phyloP scores from a whole-genome alignment of 345 rosid genomes.

The Heritiera fomes region DNA sequence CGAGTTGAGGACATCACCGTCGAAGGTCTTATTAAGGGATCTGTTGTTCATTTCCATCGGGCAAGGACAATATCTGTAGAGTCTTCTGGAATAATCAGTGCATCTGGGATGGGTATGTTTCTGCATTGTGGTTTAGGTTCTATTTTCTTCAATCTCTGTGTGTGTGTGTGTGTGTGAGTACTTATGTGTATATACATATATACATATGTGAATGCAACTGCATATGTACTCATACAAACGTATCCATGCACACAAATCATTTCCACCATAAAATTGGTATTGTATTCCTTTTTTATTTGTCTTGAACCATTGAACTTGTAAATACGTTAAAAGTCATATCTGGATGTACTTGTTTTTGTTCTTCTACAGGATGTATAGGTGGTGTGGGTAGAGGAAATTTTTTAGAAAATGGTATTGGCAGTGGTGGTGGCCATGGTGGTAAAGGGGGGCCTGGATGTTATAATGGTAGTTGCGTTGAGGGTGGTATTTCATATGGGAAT shows the following conservation, averaged over 20 bases:
- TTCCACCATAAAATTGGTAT: background rate
- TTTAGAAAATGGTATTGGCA: slow-evolving; percentile 69
- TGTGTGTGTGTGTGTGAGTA: too few relatives aligned
- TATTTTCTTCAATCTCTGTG: background rate
- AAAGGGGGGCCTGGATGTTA: slow-evolving; percentile 83
- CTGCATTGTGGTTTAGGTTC: slow-evolving; percentile 6
- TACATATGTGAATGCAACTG: background rate
- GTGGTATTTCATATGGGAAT: slow-evolving; percentile 89
- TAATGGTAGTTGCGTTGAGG: slow-evolving; percentile 57
- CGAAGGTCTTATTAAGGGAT: slow-evolving; percentile 88
- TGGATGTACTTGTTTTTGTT: slow-evolving; percentile 22
- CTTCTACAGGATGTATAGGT: slow-evolving; percentile 81
- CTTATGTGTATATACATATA: too few relatives aligned
- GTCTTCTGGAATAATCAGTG: slow-evolving; percentile 76
- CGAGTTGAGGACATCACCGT: slow-evolving; percentile 94
- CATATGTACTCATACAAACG: background rate
- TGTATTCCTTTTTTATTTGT: slow-evolving; percentile 16
- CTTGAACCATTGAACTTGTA: slow-evolving; percentile 11
- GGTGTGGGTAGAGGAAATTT: slow-evolving; percentile 83
- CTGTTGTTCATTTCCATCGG: slow-evolving; percentile 91
- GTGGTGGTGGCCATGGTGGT: slow-evolving; percentile 99
- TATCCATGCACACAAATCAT: background rate
- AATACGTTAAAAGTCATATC: slow-evolving; percentile 21
- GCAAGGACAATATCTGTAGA: slow-evolving; percentile 77
- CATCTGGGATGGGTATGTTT: slow-evolving; percentile 81